Evolutionary conservation across 2,329 filamentous ascomycete genomes (phyloP).

Genomic region (Exutisphaerella laricina): DNA sequence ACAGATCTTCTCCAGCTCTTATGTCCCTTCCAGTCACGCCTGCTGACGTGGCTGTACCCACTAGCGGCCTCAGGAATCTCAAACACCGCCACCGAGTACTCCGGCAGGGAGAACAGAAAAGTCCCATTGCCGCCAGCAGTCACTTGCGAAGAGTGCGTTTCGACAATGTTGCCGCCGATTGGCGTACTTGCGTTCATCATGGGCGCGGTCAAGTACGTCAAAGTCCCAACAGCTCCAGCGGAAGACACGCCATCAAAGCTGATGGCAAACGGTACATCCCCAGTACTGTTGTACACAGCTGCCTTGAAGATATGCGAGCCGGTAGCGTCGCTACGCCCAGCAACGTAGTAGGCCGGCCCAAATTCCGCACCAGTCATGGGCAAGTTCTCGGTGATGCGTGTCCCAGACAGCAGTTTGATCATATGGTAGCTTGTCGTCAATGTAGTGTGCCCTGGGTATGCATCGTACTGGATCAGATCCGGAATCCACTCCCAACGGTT

Average conservation of each 20-base stretch:
- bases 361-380: conserved; percentile 37
- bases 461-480: conserved; percentile 38
- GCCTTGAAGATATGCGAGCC: conserved; percentile 42
- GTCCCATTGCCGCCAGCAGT: conserved; percentile 42
- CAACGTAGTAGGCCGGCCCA: conserved; percentile 44
- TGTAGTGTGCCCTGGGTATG: conserved; percentile 34
- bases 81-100: conserved; percentile 53
- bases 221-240: conserved; percentile 30
- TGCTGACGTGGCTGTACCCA: not conserved
- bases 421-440: conserved; percentile 30
- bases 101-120: conserved; percentile 50
- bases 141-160: conserved; percentile 37
- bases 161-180: conserved; percentile 47
- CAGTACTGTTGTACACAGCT: conserved; percentile 46
- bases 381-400: conserved; percentile 43
- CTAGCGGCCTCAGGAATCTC: conserved; percentile 28
- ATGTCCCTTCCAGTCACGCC: not conserved
- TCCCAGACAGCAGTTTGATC: conserved; percentile 39
- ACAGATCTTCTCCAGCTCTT: not conserved
- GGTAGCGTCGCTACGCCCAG: conserved; percentile 37
- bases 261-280: conserved; percentile 32
- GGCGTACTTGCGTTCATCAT: conserved; percentile 15
- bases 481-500: conserved; percentile 33
- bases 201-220: conserved; percentile 42
- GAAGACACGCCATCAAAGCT: conserved; percentile 35